Base-by-base conservation (phyloP, 169 alveolate genomes). In the Theileria luwenshuni region DNA sequence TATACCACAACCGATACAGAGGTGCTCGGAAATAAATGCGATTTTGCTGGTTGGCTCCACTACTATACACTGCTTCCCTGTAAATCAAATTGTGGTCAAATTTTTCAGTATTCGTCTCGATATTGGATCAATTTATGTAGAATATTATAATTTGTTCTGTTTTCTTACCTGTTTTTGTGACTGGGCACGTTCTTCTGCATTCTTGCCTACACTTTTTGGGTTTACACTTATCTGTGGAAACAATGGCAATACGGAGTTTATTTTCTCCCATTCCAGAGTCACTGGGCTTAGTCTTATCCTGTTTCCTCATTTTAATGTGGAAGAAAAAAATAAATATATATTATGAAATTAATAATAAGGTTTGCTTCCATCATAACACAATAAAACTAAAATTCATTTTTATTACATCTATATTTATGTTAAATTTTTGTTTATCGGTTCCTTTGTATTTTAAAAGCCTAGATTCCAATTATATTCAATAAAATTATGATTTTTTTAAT, bases 1-100 rank as follows among this genome's bases (percentile, higher is more conserved):
- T 60, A 97, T 93, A 74, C 99, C 99, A 72, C 99, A 98, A 15
- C 99, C 99, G 65, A 98, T 97, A 90, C 99, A 98, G 10, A 98
- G 90, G 8, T 96, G 89, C 87, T 97, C 99, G 42, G 99, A 95
- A 41, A 98, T 98, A 85, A 88, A 93, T 62, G 99, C 97, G 80
- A 96, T 90, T 83, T 94, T 94, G 68, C 97, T 91, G 27, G 95
- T 91, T 21, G 94, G 94, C n/a, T 93, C 96, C 19, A 96, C 99
- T 83, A 96, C 99, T 32, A 98, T 96, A 83, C 99, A 98, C 48
- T 94, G 88, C 83, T 98, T 98, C 19, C 99, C 99, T 47, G 96
- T 86, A 68, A 41, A 68, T 13, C 47, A 1, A 21, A 10, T 15
- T 27, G 1, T 25, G n/a, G 3, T 2, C 56, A 1, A 35, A 15